Percentiles rank a stretch among this genome's conserved stretches.
These are phyloP conservation scores for Candida jianshihensis DNA, from an alignment of 805 yeast genomes.

Conservation along the genomic window DNA sequence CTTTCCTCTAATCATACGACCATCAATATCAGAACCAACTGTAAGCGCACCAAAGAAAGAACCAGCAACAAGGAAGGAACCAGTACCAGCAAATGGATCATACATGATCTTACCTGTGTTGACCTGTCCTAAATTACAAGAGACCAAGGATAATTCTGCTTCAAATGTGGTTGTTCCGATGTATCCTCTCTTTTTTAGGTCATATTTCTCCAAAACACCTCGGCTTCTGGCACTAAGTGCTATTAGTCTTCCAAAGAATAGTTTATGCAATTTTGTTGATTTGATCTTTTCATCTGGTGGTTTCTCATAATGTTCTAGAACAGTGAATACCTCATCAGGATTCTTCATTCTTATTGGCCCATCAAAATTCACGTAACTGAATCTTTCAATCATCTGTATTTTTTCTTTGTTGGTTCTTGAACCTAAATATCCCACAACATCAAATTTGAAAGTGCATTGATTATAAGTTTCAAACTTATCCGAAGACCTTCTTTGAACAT, in stretches of 20 bases:
- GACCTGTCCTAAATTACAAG: conserved; percentile 82
- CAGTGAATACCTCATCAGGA: conserved; percentile 63
- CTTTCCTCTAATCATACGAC: conserved; percentile 70
- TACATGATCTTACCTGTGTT: conserved; percentile 59
- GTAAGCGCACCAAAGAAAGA: conserved; percentile 76
- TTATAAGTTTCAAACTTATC: conserved; percentile 27
- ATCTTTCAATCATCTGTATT: conserved; percentile 60
- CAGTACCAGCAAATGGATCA: conserved; percentile 97
- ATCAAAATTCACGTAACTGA: conserved; percentile 59
- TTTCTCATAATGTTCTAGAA: conserved; percentile 68
- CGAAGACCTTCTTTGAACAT: conserved; percentile 24
- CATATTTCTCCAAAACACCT: conserved; percentile 68
- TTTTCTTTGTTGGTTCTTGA: conserved; percentile 45
- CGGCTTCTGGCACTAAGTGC: conserved; percentile 53
- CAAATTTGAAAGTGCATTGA: conserved; percentile 66
- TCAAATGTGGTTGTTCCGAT: conserved; percentile 97
- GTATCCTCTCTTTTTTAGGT: conserved; percentile 73
- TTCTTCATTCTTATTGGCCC: conserved; percentile 76
- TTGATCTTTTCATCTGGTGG: conserved; percentile 36
- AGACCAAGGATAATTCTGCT: conserved; percentile 81
- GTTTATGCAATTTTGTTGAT: conserved; percentile 34
- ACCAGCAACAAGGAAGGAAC: conserved; percentile 86
- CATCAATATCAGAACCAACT: conserved; percentile 88
- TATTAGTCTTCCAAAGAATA: conserved; percentile 75
- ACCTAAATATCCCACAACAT: conserved; percentile 72